A percentile compares a stretch with the other conserved stretches of the same genome.
Evolutionary conservation across 257 asterid genomes (phyloP).

Genomic region (Verbascum thapsus): DNA sequence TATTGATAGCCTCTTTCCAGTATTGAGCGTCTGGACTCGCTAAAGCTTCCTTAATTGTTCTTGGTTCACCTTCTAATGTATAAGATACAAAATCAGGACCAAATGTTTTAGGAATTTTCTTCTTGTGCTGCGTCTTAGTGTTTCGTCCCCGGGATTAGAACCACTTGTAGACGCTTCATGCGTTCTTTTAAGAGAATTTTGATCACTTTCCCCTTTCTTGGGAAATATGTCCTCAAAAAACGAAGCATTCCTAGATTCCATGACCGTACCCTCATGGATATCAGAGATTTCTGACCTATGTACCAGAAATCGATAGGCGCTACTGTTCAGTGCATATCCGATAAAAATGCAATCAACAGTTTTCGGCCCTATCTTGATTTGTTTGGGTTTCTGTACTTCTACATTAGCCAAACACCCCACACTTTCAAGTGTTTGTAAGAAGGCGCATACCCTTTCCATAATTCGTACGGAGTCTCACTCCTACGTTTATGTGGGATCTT

Average conservation of each 20-base stretch:
- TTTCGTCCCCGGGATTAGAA: too few relatives aligned
- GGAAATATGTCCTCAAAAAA: not conserved
- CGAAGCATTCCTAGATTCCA: not conserved
- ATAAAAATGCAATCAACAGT: not conserved
- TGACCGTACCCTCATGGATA: not conserved
- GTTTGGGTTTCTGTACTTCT: not conserved
- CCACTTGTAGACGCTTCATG: too few relatives aligned
- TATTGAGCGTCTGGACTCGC: not conserved
- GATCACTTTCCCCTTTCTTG: not conserved
- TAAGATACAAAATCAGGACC: not conserved
- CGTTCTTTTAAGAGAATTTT: too few relatives aligned
- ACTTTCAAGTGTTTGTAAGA: not conserved
- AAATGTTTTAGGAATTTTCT: not conserved
- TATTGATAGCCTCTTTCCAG: conserved; percentile 1
- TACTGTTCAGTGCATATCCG: too few relatives aligned
- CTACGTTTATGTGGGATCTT: not conserved
- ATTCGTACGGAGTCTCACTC: not conserved
- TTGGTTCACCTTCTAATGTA: not conserved
- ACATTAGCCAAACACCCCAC: conserved; percentile 5
- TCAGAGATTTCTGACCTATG: too few relatives aligned
- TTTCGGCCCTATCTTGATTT: not conserved
- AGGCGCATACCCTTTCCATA: not conserved
- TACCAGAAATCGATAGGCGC: too few relatives aligned
- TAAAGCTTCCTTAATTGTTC: not conserved
- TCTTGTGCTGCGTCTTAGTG: too few relatives aligned